phyloP scores from a whole-genome alignment of 1,284 basidiomycete genomes.

The Ceratobasidium sp. region DNA sequence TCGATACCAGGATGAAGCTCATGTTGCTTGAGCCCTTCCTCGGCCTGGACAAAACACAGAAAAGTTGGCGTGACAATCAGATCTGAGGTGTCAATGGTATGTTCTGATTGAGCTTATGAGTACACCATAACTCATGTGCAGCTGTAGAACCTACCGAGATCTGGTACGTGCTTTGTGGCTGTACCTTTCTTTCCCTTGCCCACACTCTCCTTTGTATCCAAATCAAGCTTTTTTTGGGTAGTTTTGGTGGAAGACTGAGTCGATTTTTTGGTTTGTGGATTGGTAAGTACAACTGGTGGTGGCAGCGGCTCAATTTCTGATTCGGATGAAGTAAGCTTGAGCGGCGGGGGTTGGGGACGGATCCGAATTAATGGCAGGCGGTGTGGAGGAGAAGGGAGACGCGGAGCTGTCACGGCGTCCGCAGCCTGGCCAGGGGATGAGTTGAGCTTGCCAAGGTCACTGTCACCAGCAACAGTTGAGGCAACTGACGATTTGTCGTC shows the following conservation, averaged over 20 bases:
- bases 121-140: not conserved
- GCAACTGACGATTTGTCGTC: no score
- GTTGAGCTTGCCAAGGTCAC: not conserved
- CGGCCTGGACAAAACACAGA: not conserved
- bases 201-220: not conserved
- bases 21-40: not conserved
- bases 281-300: not conserved
- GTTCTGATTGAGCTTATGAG: not conserved
- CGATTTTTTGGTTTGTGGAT: not conserved
- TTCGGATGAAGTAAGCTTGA: not conserved
- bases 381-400: no score
- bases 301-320: not conserved
- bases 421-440: not conserved
- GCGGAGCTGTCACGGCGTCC: not conserved
- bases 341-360: not conserved
- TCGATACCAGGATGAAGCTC: not conserved
- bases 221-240: not conserved
- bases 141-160: constrained; percentile 6
- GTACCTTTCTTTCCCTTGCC: not conserved
- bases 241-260: no score
- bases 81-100: not conserved
- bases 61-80: not conserved
- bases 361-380: not conserved
- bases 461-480: not conserved
- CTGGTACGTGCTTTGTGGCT: not conserved